These are phyloP conservation scores for Gentiana straminea DNA, from an alignment of 257 asterid species.

Conservation along the genomic window DNA sequence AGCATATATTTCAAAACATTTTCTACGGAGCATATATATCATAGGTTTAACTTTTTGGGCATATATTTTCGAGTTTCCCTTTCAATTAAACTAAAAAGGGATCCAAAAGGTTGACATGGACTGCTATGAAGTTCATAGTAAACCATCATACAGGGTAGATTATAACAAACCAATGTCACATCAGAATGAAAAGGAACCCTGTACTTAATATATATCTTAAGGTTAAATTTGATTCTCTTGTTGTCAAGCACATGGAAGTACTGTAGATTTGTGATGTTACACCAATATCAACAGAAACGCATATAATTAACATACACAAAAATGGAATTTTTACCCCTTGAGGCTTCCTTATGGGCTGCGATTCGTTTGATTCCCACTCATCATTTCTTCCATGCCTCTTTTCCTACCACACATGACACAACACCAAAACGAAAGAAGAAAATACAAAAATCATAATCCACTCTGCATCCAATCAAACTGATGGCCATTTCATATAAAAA, in stretches of 20 bases:
- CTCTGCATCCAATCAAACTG: neutral
- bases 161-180: neutral
- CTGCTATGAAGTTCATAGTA: too few species aligned
- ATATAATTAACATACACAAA: neutral
- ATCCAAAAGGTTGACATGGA: too few species aligned
- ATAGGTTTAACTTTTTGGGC: too few species aligned
- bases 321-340: slow-evolving; percentile 15
- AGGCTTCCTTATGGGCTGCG: slow-evolving; percentile 20
- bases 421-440: neutral
- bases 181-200: neutral
- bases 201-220: neutral
- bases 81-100: too few species aligned
- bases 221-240: too few species aligned
- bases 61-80: too few species aligned
- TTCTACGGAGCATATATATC: too few species aligned
- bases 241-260: too few species aligned
- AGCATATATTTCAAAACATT: too few species aligned
- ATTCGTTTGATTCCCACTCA: slow-evolving; percentile 28
- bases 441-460: neutral
- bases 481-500: too few species aligned
- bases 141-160: too few species aligned
- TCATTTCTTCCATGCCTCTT: slow-evolving; percentile 28
- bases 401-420: slow-evolving; percentile 37
- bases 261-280: too few species aligned
- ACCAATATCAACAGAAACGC: neutral